Conservation (phyloP, 345 rosid genomes). For the Eucalyptus microcorys region DNA sequence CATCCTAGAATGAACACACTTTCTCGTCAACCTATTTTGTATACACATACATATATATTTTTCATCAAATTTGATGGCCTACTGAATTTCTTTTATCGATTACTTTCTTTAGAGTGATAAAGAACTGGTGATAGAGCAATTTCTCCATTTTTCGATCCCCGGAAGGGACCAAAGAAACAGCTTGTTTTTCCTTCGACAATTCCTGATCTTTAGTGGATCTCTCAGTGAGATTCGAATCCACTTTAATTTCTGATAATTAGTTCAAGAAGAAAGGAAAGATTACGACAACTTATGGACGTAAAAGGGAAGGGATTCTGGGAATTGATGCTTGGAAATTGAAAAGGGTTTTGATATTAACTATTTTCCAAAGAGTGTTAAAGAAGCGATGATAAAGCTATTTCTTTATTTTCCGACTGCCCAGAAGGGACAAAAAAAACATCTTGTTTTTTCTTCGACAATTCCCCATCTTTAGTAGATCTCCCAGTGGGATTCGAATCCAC, state of each 20-base stretch:
- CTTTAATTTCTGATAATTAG: not conserved
- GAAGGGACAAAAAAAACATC: not conserved
- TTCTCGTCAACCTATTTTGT: not conserved
- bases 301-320: not conserved
- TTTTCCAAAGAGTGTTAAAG: not conserved
- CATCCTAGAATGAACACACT: not conserved
- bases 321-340: not conserved
- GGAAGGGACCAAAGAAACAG: too few relatives aligned
- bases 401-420: not conserved
- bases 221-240: not conserved
- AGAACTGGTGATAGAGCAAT: not conserved
- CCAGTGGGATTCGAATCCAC: not conserved
- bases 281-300: not conserved
- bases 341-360: not conserved
- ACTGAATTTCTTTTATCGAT: not conserved
- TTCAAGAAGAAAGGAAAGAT: not conserved
- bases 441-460: not conserved
- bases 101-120: not conserved
- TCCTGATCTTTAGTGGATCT: not conserved
- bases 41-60: too few relatives aligned
- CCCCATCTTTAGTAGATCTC: not conserved
- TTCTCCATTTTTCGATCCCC: too few relatives aligned
- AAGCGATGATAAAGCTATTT: not conserved
- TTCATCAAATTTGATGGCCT: not conserved
- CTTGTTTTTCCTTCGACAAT: too few relatives aligned